A percentile compares a stretch with the other conserved stretches of the same genome.
These are phyloP conservation scores for Albatrellus ellisii DNA, from an alignment of 768 basidiomycete species.

Conservation along the genomic window DNA sequence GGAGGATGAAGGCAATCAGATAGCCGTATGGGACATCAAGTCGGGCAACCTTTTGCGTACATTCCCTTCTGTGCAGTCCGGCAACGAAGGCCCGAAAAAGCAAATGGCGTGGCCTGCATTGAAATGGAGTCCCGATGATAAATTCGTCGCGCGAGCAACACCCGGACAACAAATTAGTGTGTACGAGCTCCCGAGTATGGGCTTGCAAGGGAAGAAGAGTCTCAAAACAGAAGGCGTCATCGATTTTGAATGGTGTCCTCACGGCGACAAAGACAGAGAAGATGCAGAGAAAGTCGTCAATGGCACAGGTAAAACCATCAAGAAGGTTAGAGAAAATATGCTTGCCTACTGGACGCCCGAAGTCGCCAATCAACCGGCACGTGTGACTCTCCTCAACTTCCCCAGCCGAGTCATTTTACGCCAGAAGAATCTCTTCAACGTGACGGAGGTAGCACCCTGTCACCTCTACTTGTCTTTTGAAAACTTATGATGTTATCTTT, in stretches of 20 bases:
- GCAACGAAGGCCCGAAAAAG: constrained; percentile 56
- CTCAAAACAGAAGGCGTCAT: constrained; percentile 95
- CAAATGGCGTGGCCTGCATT: constrained; percentile 91
- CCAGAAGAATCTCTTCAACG: constrained; percentile 96
- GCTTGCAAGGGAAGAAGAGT: constrained; percentile 89
- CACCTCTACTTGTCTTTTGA: not conserved
- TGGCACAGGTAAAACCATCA: constrained; percentile 28
- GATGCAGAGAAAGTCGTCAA: constrained; percentile 24
- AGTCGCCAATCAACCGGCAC: constrained; percentile 89
- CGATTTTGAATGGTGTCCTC: constrained; percentile 98
- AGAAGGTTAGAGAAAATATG: constrained; percentile 80
- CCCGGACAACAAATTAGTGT: constrained; percentile 92
- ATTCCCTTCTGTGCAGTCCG: constrained; percentile 55
- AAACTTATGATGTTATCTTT: not conserved
- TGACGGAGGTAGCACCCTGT: constrained; percentile 58
- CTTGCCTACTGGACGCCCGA: constrained; percentile 98
- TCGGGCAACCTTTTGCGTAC: constrained; percentile 86
- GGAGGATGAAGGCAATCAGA: constrained; percentile 92
- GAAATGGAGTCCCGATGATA: constrained; percentile 97
- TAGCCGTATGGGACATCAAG: constrained; percentile 98
- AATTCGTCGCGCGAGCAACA: constrained; percentile 82
- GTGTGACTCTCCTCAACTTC: constrained; percentile 86
- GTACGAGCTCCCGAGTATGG: constrained; percentile 91
- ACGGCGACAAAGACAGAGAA: constrained; percentile 79
- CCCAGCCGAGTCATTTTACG: constrained; percentile 75